A percentile compares a stretch with the other conserved stretches of the same genome.
These are phyloP conservation scores for Cryphonectria nitschkei DNA, from an alignment of 2,329 filamentous ascomycete species.

Conservation along the genomic window DNA sequence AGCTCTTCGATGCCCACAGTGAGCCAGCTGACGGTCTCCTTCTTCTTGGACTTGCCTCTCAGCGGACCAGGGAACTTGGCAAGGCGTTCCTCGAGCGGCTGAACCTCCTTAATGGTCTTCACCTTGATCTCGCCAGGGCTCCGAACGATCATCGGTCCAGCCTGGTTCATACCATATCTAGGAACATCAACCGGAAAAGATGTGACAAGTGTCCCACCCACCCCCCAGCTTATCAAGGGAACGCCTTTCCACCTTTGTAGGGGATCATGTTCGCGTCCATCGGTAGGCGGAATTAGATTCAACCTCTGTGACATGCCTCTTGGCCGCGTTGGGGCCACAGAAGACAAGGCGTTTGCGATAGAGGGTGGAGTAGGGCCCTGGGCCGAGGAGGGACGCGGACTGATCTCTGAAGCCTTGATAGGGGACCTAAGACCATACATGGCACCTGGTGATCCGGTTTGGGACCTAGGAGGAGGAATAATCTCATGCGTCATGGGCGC, in stretches of 20 bases:
- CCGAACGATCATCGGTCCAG: constrained; percentile 77
- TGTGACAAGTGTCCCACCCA: constrained; percentile 80
- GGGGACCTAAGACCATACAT: constrained; percentile 44
- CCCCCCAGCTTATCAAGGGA: constrained; percentile 85
- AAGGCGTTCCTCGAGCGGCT: constrained; percentile 72
- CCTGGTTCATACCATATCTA: constrained; percentile 76
- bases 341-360: constrained; percentile 37
- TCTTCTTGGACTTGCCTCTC: constrained; percentile 91
- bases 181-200: constrained; percentile 89
- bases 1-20: constrained; percentile 73
- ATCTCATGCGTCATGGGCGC: constrained; percentile 37
- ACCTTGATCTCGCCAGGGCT: constrained; percentile 81
- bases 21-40: constrained; percentile 85
- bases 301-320: constrained; percentile 59
- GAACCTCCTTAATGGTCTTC: constrained; percentile 73
- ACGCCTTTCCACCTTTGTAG: constrained; percentile 89
- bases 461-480: constrained; percentile 60
- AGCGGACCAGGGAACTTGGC: constrained; percentile 88
- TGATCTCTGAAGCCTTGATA: constrained; percentile 44
- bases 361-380: constrained; percentile 42
- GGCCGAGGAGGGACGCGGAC: constrained; percentile 58
- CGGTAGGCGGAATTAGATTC: constrained; percentile 64
- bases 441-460: constrained; percentile 64
- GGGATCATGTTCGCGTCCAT: constrained; percentile 72
- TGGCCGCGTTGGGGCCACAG: constrained; percentile 40